Percentiles rank a stretch among this genome's conserved stretches.
Evolutionary conservation across 2,329 filamentous ascomycete species (phyloP).

Genomic region (Metarhizium brunneum): DNA sequence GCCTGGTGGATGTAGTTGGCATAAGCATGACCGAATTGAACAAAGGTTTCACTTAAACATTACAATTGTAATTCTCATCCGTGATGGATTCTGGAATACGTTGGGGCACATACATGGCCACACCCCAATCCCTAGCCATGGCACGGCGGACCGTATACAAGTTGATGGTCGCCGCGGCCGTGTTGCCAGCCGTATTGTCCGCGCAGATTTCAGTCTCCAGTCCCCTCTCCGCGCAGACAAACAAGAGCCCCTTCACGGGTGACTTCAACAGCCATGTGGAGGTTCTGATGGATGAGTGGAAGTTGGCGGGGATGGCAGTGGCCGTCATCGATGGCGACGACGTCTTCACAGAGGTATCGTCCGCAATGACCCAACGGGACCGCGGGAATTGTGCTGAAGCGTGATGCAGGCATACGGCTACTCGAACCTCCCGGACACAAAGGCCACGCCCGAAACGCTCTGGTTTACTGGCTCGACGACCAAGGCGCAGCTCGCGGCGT

Average conservation of each 20-base stretch:
- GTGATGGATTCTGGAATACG: too few species aligned
- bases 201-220: neutral
- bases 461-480: slow-evolving; percentile 48
- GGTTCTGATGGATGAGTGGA: neutral
- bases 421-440: slow-evolving; percentile 26
- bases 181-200: neutral
- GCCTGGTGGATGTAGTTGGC: too few species aligned
- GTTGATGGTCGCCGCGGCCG: neutral
- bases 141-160: neutral
- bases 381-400: too few species aligned
- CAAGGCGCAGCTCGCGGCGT: slow-evolving; percentile 44
- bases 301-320: neutral
- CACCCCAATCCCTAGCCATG: neutral
- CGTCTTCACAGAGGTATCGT: neutral
- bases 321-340: neutral
- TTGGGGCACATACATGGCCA: too few species aligned
- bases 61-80: too few species aligned
- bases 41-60: too few species aligned
- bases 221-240: neutral
- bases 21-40: too few species aligned
- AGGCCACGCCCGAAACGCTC: slow-evolving; percentile 35
- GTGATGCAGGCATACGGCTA: slow-evolving; percentile 17
- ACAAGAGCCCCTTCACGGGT: neutral
- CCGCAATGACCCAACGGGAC: too few species aligned
- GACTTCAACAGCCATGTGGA: neutral